These are phyloP conservation scores for Hypoxylon rubiginosum DNA, from an alignment of 2,329 filamentous ascomycete species.

Conservation along the genomic window DNA sequence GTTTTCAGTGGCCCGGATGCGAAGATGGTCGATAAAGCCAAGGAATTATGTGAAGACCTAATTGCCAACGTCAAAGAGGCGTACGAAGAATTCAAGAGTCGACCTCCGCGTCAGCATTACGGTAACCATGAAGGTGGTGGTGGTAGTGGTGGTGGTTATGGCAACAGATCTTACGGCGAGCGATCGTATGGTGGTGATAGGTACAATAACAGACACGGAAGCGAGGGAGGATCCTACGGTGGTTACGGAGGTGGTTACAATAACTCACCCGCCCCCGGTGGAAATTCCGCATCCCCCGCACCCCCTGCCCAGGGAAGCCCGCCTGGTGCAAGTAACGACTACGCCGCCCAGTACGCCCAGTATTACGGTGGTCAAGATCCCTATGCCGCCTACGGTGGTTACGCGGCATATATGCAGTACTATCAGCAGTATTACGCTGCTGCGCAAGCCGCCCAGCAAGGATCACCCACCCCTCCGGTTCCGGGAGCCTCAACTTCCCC, in stretches of 20 bases:
- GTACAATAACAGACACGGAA: constrained; percentile 54
- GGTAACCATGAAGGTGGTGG: constrained; percentile 60
- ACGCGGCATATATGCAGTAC: constrained; percentile 79
- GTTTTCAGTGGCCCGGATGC: constrained; percentile 82
- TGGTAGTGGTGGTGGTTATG: constrained; percentile 55
- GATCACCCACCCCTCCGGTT: constrained; percentile 57
- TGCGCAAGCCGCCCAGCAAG: constrained; percentile 64
- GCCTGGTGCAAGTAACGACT: constrained; percentile 63
- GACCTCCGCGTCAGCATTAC: constrained; percentile 75
- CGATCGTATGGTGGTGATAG: constrained; percentile 53
- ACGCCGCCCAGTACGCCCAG: constrained; percentile 85
- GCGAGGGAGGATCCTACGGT: constrained; percentile 43
- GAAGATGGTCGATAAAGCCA: constrained; percentile 86
- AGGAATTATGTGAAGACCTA: constrained; percentile 89
- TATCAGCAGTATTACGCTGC: constrained; percentile 79
- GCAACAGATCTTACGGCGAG: constrained; percentile 55
- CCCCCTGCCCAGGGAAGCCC: constrained; percentile 59
- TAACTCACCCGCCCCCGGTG: constrained; percentile 57
- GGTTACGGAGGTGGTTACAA: constrained; percentile 53
- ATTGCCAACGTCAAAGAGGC: constrained; percentile 88
- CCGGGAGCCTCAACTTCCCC: constrained; percentile 64
- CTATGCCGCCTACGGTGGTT: constrained; percentile 92
- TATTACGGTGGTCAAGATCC: constrained; percentile 84
- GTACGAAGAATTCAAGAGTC: constrained; percentile 91
- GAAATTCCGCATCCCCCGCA: constrained; percentile 57